A percentile compares a stretch with the other conserved stretches of the same genome.
These are phyloP conservation scores for Sporobolomyces pararoseus DNA, from an alignment of 768 basidiomycete genomes.

Conservation along the genomic window DNA sequence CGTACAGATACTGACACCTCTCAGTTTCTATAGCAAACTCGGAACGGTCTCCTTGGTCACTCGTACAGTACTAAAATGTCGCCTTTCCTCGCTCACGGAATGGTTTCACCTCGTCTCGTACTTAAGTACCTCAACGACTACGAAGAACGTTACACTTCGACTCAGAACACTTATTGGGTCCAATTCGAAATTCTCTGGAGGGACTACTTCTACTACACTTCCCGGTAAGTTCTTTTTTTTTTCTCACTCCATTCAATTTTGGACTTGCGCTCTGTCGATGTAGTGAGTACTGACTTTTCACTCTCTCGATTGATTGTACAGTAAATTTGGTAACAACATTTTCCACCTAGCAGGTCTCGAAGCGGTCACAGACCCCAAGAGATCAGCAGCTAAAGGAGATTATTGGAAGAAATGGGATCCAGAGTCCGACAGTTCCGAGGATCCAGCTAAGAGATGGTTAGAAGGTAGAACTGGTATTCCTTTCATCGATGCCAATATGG, in stretches of 20 bases:
- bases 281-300: no score
- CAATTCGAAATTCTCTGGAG: conserved; percentile 53
- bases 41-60: conserved; percentile 52
- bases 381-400: conserved; percentile 39
- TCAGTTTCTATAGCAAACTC: conserved; percentile 42
- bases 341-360: conserved; percentile 52
- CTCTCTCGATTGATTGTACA: not conserved
- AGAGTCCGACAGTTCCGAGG: conserved; percentile 30
- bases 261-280: no score
- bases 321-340: conserved; percentile 48
- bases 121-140: conserved; percentile 32
- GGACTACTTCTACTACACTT: conserved; percentile 52
- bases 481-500: conserved; percentile 50
- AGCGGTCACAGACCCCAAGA: conserved; percentile 46
- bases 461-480: conserved; percentile 50
- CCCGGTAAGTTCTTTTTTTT: conserved; percentile 30
- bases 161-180: conserved; percentile 51
- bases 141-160: conserved; percentile 46
- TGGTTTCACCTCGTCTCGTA: conserved; percentile 43
- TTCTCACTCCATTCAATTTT: no score
- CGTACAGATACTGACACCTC: not conserved
- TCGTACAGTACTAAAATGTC: conserved; percentile 54
- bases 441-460: conserved; percentile 34
- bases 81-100: conserved; percentile 50
- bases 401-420: conserved; percentile 45